phyloP scores from a whole-genome alignment of 225 moss, liverwort and hornwort genomes.

The Bryum argenteum region DNA sequence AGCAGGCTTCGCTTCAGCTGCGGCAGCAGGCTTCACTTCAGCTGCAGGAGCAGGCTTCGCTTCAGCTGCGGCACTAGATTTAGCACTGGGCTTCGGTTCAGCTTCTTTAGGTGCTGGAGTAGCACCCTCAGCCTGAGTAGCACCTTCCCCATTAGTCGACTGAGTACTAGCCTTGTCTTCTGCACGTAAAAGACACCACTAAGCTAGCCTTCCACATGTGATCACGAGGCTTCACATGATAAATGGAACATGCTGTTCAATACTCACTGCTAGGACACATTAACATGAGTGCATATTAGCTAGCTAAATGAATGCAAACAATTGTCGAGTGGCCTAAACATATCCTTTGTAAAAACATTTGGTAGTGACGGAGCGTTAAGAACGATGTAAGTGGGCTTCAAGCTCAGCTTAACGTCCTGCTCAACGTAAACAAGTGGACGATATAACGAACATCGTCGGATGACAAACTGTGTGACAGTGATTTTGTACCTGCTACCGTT shows the following conservation, averaged over 20 bases:
- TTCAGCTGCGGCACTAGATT: slow-evolving; percentile 30
- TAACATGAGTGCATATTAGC: slow-evolving; percentile 3
- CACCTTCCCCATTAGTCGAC: slow-evolving; percentile 35
- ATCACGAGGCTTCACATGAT: slow-evolving; percentile 44
- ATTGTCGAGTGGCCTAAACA: not conserved
- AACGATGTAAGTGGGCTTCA: slow-evolving; percentile 12
- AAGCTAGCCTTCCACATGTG: slow-evolving; percentile 14
- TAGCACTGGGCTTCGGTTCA: slow-evolving; percentile 30
- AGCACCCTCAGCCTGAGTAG: slow-evolving; percentile 29
- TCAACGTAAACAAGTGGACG: slow-evolving; percentile 8
- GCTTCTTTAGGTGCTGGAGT: slow-evolving; percentile 33
- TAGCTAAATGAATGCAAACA: slow-evolving; percentile 10
- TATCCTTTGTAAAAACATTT: too few relatives aligned
- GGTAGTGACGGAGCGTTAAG: too few relatives aligned
- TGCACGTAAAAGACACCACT: slow-evolving; percentile 28
- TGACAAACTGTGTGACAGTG: slow-evolving; percentile 1
- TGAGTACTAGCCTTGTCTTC: slow-evolving; percentile 38
- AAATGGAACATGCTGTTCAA: slow-evolving; percentile 41
- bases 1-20: slow-evolving; percentile 31
- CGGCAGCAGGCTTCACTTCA: too few relatives aligned
- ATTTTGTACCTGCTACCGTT: slow-evolving; percentile 41
- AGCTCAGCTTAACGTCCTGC: not conserved
- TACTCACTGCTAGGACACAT: not conserved
- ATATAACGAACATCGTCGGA: not conserved
- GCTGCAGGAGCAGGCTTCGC: slow-evolving; percentile 29